Conservation (phyloP, 495 filamentous ascomycete species). For the Hypoxylon fuscum region DNA sequence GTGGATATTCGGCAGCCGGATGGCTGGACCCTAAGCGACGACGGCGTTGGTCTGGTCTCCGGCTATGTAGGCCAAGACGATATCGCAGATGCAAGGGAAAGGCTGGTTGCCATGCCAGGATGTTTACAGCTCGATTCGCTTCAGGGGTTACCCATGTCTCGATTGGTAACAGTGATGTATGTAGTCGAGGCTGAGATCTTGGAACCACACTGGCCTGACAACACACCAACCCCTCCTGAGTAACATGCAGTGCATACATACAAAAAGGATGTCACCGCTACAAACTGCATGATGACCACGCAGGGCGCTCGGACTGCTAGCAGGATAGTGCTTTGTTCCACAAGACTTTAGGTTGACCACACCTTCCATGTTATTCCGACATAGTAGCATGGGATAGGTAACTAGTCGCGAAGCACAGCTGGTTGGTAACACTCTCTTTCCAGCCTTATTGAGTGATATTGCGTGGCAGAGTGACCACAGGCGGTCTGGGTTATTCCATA, state of each 20-base stretch:
- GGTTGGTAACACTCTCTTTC: constrained; percentile 10
- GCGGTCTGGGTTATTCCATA: neutral
- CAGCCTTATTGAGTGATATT: constrained; percentile 16
- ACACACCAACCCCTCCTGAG: constrained; percentile 40
- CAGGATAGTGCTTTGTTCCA: constrained; percentile 9
- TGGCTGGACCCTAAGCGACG: constrained; percentile 5
- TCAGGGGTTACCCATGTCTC: constrained; percentile 33
- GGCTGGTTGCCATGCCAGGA: constrained; percentile 28
- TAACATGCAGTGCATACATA: constrained; percentile 25
- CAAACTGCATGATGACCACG: constrained; percentile 26
- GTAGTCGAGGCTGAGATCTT: constrained; percentile 39
- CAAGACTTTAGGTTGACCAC: constrained; percentile 16
- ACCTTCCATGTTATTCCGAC: no score
- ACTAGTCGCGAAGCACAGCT: constrained; percentile 13
- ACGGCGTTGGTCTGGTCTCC: constrained; percentile 14
- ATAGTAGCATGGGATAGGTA: no score
- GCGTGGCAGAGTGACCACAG: neutral
- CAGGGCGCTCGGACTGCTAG: neutral
- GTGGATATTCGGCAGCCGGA: constrained; percentile 20
- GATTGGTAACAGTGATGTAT: constrained; percentile 39
- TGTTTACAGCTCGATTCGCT: constrained; percentile 29
- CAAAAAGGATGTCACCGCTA: constrained; percentile 22
- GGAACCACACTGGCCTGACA: constrained; percentile 29
- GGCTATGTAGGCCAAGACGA: constrained; percentile 33
- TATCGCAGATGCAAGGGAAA: constrained; percentile 37